Conservation (phyloP, 192 early-diverging fungal species). For the Coemansia sp. region DNA sequence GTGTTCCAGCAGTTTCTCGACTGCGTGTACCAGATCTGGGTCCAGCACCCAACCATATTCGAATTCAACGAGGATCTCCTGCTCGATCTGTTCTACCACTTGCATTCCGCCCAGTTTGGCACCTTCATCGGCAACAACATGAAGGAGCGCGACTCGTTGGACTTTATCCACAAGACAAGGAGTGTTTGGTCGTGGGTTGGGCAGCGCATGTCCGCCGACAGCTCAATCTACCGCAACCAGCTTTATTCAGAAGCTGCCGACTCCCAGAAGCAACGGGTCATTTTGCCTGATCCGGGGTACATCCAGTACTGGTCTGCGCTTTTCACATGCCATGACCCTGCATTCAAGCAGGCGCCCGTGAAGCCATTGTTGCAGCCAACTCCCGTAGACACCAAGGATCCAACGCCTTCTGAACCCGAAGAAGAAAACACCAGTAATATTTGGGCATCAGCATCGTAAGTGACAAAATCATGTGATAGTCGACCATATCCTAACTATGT, state of each 20-base stretch:
- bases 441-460: background rate
- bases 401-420: background rate
- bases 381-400: too few species aligned
- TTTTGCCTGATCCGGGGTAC: constrained; percentile 35
- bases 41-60: constrained; percentile 85
- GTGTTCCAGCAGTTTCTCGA: constrained; percentile 98
- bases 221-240: constrained; percentile 13
- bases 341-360: background rate
- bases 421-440: background rate
- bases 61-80: constrained; percentile 89
- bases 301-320: constrained; percentile 52
- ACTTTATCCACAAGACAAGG: constrained; percentile 47
- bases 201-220: background rate
- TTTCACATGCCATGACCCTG: constrained; percentile 42
- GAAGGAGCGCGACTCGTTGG: constrained; percentile 64
- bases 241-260: constrained; percentile 17
- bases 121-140: constrained; percentile 92
- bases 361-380: too few species aligned
- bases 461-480: background rate
- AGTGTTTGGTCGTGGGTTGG: constrained; percentile 84
- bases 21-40: constrained; percentile 91
- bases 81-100: constrained; percentile 77
- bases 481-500: background rate
- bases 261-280: background rate
- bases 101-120: constrained; percentile 92